Conservation (phyloP, 1,139 yeast genomes). For the Debaryomyces subglobosus region DNA sequence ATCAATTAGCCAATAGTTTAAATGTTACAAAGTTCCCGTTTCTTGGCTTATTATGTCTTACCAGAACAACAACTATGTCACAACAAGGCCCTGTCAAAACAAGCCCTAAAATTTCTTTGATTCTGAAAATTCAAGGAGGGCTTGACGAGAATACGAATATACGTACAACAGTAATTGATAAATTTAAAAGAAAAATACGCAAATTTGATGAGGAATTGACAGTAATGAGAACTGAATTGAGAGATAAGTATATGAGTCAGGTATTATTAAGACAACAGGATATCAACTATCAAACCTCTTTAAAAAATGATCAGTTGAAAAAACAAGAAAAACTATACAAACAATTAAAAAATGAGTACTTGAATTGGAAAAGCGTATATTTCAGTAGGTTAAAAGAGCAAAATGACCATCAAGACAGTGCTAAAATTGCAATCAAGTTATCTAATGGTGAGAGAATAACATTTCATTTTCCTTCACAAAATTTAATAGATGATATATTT, state of each 20-base stretch:
- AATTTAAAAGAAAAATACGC: slow-evolving; percentile 47
- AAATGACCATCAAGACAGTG: slow-evolving; percentile 20
- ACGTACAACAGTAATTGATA: slow-evolving; percentile 33
- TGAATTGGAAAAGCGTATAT: slow-evolving; percentile 53
- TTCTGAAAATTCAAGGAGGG: slow-evolving; percentile 70
- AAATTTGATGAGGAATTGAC: slow-evolving; percentile 65
- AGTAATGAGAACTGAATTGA: slow-evolving; percentile 60
- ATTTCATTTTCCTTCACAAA: slow-evolving; percentile 49
- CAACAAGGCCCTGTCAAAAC: slow-evolving; percentile 60
- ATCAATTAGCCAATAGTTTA: slow-evolving; percentile 78
- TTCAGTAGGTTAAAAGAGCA: slow-evolving; percentile 41
- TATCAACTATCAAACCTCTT: slow-evolving; percentile 70
- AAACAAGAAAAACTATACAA: slow-evolving; percentile 30
- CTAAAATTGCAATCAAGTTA: slow-evolving; percentile 63
- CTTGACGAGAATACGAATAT: slow-evolving; percentile 38
- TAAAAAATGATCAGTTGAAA: slow-evolving; percentile 55
- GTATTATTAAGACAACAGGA: slow-evolving; percentile 75
- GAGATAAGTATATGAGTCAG: slow-evolving; percentile 62
- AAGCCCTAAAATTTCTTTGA: slow-evolving; percentile 58
- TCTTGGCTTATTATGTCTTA: slow-evolving; percentile 67
- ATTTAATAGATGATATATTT: slow-evolving; percentile 57
- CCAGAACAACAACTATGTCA: slow-evolving; percentile 56
- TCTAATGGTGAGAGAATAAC: slow-evolving; percentile 54
- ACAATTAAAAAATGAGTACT: slow-evolving; percentile 30
- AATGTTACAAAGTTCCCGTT: slow-evolving; percentile 80